These are phyloP conservation scores for Russula compacta DNA, from an alignment of 768 basidiomycete species.

Conservation along the genomic window DNA sequence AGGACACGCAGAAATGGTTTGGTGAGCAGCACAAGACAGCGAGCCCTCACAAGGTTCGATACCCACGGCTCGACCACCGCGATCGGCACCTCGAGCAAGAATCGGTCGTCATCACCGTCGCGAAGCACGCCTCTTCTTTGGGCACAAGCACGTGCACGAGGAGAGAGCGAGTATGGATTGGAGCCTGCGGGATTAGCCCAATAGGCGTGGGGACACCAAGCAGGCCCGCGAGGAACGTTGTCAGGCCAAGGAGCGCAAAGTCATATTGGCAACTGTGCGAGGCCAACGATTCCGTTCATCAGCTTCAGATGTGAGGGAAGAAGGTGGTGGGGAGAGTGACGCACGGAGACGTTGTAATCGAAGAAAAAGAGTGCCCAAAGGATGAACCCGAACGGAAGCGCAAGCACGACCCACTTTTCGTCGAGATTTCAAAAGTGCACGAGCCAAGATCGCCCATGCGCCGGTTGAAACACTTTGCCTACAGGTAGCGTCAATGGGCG, in stretches of 20 bases:
- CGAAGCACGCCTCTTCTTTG: constrained; percentile 32
- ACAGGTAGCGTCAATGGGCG: constrained; percentile 61
- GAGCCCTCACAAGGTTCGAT: constrained; percentile 82
- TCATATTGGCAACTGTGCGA: constrained; percentile 73
- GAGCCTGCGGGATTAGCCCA: constrained; percentile 78
- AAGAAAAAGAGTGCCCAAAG: constrained; percentile 93
- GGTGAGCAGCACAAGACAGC: constrained; percentile 68
- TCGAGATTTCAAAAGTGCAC: constrained; percentile 85
- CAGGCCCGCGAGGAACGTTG: constrained; percentile 83
- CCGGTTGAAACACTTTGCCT: constrained; percentile 59
- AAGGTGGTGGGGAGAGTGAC: constrained; percentile 22
- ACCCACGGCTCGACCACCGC: constrained; percentile 89
- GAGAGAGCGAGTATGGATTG: constrained; percentile 84
- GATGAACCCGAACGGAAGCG: constrained; percentile 80
- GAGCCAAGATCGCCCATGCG: constrained; percentile 68
- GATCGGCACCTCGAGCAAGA: constrained; percentile 44
- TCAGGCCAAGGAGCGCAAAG: constrained; percentile 85
- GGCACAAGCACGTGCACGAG: constrained; percentile 48
- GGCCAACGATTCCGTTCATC: neutral
- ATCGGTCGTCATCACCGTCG: constrained; percentile 18
- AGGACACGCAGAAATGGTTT: constrained; percentile 77
- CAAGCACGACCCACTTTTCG: constrained; percentile 81
- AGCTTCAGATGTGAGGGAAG: neutral
- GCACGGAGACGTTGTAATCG: constrained; percentile 86
- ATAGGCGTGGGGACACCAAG: constrained; percentile 83